Evolutionary conservation across 345 rosid genomes (phyloP), one percentile per base, ranked within the genome.

Genomic region (Salix purpurea): DNA sequence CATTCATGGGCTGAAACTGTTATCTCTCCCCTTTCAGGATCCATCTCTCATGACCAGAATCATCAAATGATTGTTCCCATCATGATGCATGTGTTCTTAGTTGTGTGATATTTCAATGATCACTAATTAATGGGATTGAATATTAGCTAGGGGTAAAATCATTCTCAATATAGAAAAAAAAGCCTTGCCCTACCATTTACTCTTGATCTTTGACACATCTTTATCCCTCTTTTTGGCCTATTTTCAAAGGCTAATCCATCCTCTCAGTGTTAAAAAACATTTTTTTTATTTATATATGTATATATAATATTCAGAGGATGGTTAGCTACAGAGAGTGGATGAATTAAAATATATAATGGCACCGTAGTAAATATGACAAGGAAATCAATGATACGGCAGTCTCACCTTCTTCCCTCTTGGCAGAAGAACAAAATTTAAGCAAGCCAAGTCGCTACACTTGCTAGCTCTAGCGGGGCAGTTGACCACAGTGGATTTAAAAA

Each of bases 1-100:
- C 70, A 46, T 46, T 46, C 70, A 74, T 9, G 42, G 70, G 64
- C 48, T 61, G 70, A 74, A n/a, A 23, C 64, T 58, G 64, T 65
- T 32, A 6, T 15, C 39, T 15, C 39, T 48, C 36, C 74, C 12
- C 14, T 19, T 69, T 69, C 40, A 32, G 0, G 34, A 65, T n/a
- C 54, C 42, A n/a, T 70, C 73, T 46, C 73, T 2, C 44, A 5
- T 52, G 9, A 19, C 42, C 11, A 34, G 12, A 54, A 32, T 34
- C 69, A 58, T 23, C 64, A 58, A 58, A 58, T 23, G 60, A 54
- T 54, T 54, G 60, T 21, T 54, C 8, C 60, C 6, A 19, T 54
- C 60, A 58, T 58, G 28, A 16, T 18, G 69, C 42, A 62, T 62
- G 66, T 62, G 32, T 23, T 62, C 69, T 8, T 8, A 0, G 64